Percentiles rank a stretch among this genome's conserved stretches.
phyloP scores from a whole-genome alignment of 2,329 filamentous ascomycete genomes.

The Madurella mycetomatis region DNA sequence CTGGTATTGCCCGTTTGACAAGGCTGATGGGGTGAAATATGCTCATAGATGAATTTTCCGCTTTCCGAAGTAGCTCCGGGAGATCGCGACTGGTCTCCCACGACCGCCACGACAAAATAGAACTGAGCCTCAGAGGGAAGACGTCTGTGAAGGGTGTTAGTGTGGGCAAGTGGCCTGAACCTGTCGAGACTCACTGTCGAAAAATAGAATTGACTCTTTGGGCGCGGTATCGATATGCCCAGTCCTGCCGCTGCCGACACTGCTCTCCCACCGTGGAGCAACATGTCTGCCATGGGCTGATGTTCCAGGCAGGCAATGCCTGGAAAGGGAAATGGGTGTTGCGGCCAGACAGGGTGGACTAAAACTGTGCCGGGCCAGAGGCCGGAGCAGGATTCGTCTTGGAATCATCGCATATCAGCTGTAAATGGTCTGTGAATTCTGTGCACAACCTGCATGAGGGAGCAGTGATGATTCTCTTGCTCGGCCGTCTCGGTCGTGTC shows the following conservation, averaged over 20 bases:
- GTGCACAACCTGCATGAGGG: too few species aligned
- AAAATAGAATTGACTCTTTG: slow-evolving; percentile 81
- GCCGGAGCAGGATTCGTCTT: slow-evolving; percentile 31
- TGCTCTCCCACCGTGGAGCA: slow-evolving; percentile 37
- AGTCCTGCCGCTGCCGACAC: slow-evolving; percentile 62
- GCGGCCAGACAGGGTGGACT: slow-evolving; percentile 3
- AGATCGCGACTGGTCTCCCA: slow-evolving; percentile 49
- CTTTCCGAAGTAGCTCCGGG: slow-evolving; percentile 46
- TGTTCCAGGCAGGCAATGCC: not conserved
- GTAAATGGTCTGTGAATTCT: not conserved
- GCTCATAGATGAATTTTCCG: slow-evolving; percentile 48
- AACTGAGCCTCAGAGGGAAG: slow-evolving; percentile 69
- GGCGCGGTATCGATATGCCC: slow-evolving; percentile 75
- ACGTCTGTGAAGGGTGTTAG: slow-evolving; percentile 54
- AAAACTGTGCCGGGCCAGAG: slow-evolving; percentile 30
- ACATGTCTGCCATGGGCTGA: not conserved
- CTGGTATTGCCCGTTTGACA: slow-evolving; percentile 60
- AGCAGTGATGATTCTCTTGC: too few species aligned
- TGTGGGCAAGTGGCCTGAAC: not conserved
- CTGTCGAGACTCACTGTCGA: slow-evolving; percentile 64
- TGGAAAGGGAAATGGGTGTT: slow-evolving; percentile 20
- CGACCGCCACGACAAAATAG: slow-evolving; percentile 40
- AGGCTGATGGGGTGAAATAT: slow-evolving; percentile 49
- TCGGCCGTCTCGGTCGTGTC: too few species aligned
- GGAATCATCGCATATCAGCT: slow-evolving; percentile 30